A percentile compares a stretch with the other conserved stretches of the same genome.
Evolutionary conservation across 768 basidiomycete species (phyloP).

Genomic region (Leccinum olivaceopallidum): DNA sequence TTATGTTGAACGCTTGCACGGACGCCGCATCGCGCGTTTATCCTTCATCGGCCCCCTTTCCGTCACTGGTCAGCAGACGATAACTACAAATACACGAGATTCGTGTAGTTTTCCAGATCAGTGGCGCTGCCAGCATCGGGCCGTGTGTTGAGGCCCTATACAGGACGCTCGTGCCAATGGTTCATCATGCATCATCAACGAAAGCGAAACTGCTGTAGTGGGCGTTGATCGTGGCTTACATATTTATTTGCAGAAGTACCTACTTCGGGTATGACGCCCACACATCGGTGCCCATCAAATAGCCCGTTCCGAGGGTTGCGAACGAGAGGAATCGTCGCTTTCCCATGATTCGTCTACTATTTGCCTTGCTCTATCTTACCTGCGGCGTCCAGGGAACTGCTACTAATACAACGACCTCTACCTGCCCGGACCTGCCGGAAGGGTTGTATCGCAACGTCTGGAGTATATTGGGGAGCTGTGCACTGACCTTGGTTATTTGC

Average conservation of each 20-base stretch:
- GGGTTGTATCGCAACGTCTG: not conserved
- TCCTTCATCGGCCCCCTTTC: conserved; percentile 88
- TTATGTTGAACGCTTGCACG: conserved; percentile 51
- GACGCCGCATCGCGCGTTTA: conserved; percentile 79
- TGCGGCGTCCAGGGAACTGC: not conserved
- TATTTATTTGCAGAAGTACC: too few species aligned
- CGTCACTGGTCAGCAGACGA: conserved; percentile 38
- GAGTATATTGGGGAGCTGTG: not conserved
- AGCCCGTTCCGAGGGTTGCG: not conserved
- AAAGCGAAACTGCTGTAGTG: too few species aligned
- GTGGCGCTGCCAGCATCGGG: not conserved
- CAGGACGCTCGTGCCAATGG: not conserved
- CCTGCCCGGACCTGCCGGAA: not conserved
- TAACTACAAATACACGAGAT: not conserved
- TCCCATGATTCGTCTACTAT: not conserved
- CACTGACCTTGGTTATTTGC: not conserved
- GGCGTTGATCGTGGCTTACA: too few species aligned
- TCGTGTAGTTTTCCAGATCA: not conserved
- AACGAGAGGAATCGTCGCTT: not conserved
- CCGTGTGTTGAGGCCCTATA: not conserved
- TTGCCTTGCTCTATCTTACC: not conserved
- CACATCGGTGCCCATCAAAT: not conserved
- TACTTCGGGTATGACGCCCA: not conserved
- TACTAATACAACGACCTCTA: not conserved
- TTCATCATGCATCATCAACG: not conserved